Percentiles rank a stretch among this genome's conserved stretches.
Conservation (phyloP, 176 grass and related monocot species). For the Tillandsia fasciculata region DNA sequence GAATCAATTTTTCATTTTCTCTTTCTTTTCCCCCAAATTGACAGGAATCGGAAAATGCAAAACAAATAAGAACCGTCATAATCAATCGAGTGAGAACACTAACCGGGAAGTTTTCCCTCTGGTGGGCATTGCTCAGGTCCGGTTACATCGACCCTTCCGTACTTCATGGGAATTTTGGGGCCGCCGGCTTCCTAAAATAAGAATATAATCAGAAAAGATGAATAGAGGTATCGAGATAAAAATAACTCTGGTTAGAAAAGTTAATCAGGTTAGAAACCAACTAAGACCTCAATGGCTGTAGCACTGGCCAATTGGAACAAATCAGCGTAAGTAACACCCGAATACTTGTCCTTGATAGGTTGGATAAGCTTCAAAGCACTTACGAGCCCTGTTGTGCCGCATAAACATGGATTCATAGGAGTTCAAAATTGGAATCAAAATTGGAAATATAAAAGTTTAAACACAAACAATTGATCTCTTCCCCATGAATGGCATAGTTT, state of each 20-base stretch:
- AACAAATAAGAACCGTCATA: not conserved
- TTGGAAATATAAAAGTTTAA: not conserved
- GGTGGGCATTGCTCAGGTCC: slow-evolving; percentile 87
- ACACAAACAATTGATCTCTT: no score
- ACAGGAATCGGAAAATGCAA: not conserved
- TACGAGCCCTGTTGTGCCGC: slow-evolving; percentile 38
- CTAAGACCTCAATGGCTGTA: slow-evolving; percentile 75
- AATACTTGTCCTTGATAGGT: slow-evolving; percentile 76
- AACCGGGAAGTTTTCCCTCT: slow-evolving; percentile 96
- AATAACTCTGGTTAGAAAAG: not conserved
- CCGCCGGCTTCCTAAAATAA: slow-evolving; percentile 72
- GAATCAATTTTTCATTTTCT: no score
- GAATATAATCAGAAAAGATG: slow-evolving; percentile 9
- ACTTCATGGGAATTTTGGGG: slow-evolving; percentile 85
- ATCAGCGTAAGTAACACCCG: slow-evolving; percentile 66
- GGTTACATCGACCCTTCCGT: slow-evolving; percentile 81
- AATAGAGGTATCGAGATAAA: not conserved
- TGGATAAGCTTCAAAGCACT: slow-evolving; percentile 77
- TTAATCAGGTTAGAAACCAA: slow-evolving; percentile 6
- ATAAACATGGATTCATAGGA: not conserved
- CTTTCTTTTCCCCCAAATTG: no score
- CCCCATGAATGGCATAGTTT: no score
- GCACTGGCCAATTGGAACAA: slow-evolving; percentile 91
- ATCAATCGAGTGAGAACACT: slow-evolving; percentile 12
- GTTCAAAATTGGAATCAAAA: slow-evolving; percentile 7